These are phyloP conservation scores for Sarocladium oryzae DNA, from an alignment of 2,329 filamentous ascomycete genomes.

Conservation along the genomic window DNA sequence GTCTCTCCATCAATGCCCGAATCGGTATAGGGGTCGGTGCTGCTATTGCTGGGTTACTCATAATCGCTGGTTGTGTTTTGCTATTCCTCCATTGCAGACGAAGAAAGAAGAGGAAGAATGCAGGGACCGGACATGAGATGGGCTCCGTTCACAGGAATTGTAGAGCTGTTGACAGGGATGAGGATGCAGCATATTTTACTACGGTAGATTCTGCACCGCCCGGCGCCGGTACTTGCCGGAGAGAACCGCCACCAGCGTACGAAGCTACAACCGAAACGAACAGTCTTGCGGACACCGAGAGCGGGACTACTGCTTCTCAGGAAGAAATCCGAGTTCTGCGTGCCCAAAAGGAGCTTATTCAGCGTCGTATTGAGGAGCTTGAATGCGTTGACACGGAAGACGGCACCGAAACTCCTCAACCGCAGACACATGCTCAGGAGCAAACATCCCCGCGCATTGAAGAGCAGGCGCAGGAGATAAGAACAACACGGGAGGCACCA, in stretches of 20 bases:
- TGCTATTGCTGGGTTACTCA: constrained; percentile 22
- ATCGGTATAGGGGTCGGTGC: constrained; percentile 30
- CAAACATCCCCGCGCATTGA: no score
- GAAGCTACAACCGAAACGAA: constrained; percentile 19
- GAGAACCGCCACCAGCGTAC: constrained; percentile 22
- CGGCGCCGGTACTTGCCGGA: neutral
- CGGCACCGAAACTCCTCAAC: neutral
- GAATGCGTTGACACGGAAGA: constrained; percentile 19
- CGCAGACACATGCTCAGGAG: neutral
- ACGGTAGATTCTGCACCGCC: neutral
- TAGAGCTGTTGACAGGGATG: neutral
- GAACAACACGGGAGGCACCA: neutral
- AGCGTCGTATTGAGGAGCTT: constrained; percentile 28
- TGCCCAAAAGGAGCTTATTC: constrained; percentile 28
- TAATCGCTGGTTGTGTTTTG: constrained; percentile 19
- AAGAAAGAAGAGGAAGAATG: constrained; percentile 2
- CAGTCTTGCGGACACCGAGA: constrained; percentile 17
- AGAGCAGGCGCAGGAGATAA: no score
- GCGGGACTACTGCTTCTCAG: constrained; percentile 17
- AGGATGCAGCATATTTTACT: neutral
- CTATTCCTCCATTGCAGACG: constrained; percentile 20
- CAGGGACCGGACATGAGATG: neutral
- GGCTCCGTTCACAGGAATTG: neutral
- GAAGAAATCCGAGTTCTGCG: constrained; percentile 26
- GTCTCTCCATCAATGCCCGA: constrained; percentile 23